Conservation (phyloP, 202 grass and related monocot species). For the Setaria italica region DNA sequence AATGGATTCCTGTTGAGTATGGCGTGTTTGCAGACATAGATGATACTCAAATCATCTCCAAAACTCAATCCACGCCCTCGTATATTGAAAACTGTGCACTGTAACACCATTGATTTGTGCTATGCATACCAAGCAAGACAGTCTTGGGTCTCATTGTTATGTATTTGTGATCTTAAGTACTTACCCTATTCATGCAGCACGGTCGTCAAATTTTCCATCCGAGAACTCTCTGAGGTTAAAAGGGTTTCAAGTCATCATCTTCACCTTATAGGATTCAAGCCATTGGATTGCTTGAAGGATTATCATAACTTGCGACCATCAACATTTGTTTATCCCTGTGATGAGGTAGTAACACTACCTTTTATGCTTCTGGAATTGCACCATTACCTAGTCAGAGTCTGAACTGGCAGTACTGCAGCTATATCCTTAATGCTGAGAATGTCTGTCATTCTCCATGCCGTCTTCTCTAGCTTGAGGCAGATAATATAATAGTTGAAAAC, state of each 20-base stretch:
- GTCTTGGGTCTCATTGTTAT: background rate
- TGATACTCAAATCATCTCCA: background rate
- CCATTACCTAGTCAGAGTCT: background rate
- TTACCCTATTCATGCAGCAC: constrained; percentile 60
- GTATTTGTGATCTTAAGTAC: constrained; percentile 38
- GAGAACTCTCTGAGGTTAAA: constrained; percentile 85
- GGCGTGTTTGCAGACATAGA: background rate
- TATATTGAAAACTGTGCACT: constrained; percentile 1
- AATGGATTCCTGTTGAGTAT: constrained; percentile 14
- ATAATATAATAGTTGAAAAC: constrained; percentile 34
- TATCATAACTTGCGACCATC: constrained; percentile 93
- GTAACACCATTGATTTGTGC: background rate
- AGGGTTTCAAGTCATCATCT: constrained; percentile 88
- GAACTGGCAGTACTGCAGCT: constrained; percentile 6
- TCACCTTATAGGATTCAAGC: constrained; percentile 90
- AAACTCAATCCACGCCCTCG: background rate
- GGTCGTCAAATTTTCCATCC: constrained; percentile 72
- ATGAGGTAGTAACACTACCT: constrained; percentile 68
- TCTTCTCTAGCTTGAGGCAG: constrained; percentile 21
- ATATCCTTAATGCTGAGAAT: constrained; percentile 13
- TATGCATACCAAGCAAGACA: background rate
- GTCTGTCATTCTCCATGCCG: constrained; percentile 9
- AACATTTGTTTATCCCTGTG: constrained; percentile 88
- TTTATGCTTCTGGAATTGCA: constrained; percentile 2
- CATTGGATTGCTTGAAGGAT: constrained; percentile 93